Evolutionary conservation across 768 basidiomycete genomes (phyloP), one percentile per base, ranked within the genome.

Genomic region (Lactarius pseudohatsudake): DNA sequence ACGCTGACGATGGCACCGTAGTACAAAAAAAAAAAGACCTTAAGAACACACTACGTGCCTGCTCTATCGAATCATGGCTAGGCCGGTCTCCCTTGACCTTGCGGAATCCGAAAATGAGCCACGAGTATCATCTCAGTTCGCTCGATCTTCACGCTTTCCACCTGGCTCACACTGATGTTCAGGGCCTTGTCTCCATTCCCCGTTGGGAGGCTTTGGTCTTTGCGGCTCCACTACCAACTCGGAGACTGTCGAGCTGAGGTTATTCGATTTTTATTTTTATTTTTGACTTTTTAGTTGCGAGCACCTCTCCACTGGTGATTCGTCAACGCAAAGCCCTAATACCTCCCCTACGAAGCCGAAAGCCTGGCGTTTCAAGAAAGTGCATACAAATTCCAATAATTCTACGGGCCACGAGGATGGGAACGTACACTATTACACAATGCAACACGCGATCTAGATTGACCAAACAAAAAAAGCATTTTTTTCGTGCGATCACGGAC

Each of bases 401-500:
- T 32, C 54, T 56, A 30, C 18, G 32, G 20, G 0, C 55, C 55
- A 56, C 20, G 55, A n/a, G 28, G 16, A 18, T 56, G 55, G n/a
- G 50, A 28, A 34, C 32, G 55, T 28, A n/a, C 20, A 7, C 30
- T 56, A 36, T 57, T 57, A 32, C 30, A 57, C 54, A 55, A 43
- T 55, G 54, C 54, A 7, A 32, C 56, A 53, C n/a, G 34, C 56
- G 32, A 63, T 63, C 66, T 67, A 67, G 66, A 67, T 67, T 56
- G 41, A 64, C 22, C 15, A 45, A 53, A 63, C 11, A 26, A 36
- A 55, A 57, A 32, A 40, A 57, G 57, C 26, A 36, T 56, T 63
- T 67, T 45, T 40, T 40, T 20, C 28, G 43, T 60, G 66, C 62
- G 66, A 67, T 67, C 66, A 67, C 66, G 66, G 66, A 67, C 62